Base-by-base conservation (phyloP, 2,329 filamentous ascomycete genomes). In the Aureobasidium lini region DNA sequence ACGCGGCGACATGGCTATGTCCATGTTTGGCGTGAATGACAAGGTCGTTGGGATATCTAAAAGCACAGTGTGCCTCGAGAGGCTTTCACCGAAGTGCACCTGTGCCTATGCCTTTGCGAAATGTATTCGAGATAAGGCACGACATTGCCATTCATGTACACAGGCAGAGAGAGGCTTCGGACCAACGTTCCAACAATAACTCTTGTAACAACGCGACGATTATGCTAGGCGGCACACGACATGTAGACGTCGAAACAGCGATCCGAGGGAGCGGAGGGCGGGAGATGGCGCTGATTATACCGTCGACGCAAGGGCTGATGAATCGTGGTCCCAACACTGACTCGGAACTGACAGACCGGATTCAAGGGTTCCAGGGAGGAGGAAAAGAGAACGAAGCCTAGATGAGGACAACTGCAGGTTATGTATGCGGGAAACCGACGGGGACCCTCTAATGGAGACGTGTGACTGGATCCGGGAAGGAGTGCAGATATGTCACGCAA, bases 51-150 rank as follows among this genome's bases (percentile, higher is more conserved):
- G 16, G 44, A 36, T 37, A 18, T 34, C 40, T 15, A 11, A 57
- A 9, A 57, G 53, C 53, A 61, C 60, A 53, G 53, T 34, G 60
- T 58, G 43, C 42, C 54, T 57, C 53, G 32, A 43, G 18, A 31
- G 46, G 29, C 31, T 59, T 59, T 71, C 67, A 71, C 67, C 64
- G 65, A 60, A 62, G 60, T 50, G 65, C 66, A 63, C 63, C 64
- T 57, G 67, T 70, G 63, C 68, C 71, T 64, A 72, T 70, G 63
- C 70, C 70, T 67, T 66, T 70, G 64, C 67, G 69, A 68, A 49
- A 57, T 31, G 50, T 40, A 40, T 57, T 53, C 49, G 40, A 47
- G n/a, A 49, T 57, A 54, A 43, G 50, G 53, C 60, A 44, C 62
- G 42, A 60, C 56, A 60, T 52, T 46, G 47, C 50, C 57, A 47